Conservation (phyloP, 345 rosid genomes). For the Litchi chinensis region DNA sequence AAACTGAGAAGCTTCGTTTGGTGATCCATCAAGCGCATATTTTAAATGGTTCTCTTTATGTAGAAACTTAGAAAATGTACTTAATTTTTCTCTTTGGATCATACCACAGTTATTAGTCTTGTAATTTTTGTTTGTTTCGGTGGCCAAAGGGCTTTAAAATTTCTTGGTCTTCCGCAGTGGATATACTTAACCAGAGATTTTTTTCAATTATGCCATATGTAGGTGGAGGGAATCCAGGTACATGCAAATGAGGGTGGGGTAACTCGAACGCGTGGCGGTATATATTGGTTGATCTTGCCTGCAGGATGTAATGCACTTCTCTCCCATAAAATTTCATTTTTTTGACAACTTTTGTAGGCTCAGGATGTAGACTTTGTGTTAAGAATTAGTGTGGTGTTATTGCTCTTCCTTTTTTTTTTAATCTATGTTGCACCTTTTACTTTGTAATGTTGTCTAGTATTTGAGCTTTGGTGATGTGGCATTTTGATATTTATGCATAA, state of each 20-base stretch:
- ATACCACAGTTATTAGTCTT: not conserved
- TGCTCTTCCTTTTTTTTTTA: not conserved
- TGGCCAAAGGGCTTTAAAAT: not conserved
- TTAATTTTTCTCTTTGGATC: not conserved
- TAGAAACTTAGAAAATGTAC: not conserved
- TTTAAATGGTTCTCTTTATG: not conserved
- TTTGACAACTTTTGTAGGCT: not conserved
- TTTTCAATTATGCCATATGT: conserved; percentile 23
- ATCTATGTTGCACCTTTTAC: not conserved
- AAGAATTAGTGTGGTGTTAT: not conserved
- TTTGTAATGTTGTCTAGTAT: not conserved
- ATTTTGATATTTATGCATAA: not conserved
- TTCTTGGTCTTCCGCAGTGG: not conserved
- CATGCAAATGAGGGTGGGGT: conserved; percentile 95
- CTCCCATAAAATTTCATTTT: conserved; percentile 21
- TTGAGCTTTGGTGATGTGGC: not conserved
- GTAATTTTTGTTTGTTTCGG: not conserved
- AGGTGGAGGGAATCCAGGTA: conserved; percentile 97
- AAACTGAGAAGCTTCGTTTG: not conserved
- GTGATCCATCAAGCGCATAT: not conserved
- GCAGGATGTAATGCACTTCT: conserved; percentile 81
- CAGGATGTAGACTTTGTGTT: not conserved
- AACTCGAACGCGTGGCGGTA: conserved; percentile 91
- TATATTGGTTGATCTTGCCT: conserved; percentile 91
- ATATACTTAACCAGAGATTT: not conserved